A percentile compares a stretch with the other conserved stretches of the same genome.
Evolutionary conservation across 805 yeast genomes (phyloP).

Genomic region (Cyberlindnera bimundalis): DNA sequence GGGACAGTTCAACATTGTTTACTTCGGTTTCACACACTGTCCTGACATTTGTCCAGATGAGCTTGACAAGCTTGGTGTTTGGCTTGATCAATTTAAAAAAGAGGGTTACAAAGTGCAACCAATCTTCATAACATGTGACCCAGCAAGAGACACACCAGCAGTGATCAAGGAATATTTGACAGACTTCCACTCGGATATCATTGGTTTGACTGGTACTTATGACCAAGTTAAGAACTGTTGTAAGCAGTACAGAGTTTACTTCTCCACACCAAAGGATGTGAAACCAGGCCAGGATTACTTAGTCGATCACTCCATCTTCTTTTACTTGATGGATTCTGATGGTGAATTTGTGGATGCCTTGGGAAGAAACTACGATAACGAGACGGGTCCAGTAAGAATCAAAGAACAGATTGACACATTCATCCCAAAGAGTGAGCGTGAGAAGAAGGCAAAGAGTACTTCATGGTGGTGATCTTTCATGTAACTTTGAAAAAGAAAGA

Average conservation of each 20-base stretch:
- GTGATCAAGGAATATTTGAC: constrained; percentile 75
- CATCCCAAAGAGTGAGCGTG: constrained; percentile 68
- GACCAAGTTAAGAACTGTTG: constrained; percentile 81
- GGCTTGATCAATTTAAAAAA: constrained; percentile 55
- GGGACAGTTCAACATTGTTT: constrained; percentile 80
- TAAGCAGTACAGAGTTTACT: constrained; percentile 89
- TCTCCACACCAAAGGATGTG: constrained; percentile 93
- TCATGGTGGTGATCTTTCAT: constrained; percentile 38
- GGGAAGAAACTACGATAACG: constrained; percentile 85
- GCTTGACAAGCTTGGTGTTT: constrained; percentile 80
- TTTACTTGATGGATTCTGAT: constrained; percentile 97
- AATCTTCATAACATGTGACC: constrained; percentile 93
- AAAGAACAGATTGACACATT: constrained; percentile 71
- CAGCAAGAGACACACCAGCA: constrained; percentile 89
- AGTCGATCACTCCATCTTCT: constrained; percentile 96
- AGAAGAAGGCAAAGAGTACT: constrained; percentile 47
- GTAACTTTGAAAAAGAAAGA: too few species aligned
- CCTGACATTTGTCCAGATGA: constrained; percentile 99
- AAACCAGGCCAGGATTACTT: constrained; percentile 95
- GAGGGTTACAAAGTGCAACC: constrained; percentile 70
- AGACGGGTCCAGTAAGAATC: constrained; percentile 73
- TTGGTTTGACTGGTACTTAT: constrained; percentile 90
- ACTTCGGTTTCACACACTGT: constrained; percentile 96
- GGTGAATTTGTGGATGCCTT: constrained; percentile 93
- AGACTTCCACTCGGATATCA: constrained; percentile 86